phyloP scores from a whole-genome alignment of 345 rosid species.

The Populus alba region DNA sequence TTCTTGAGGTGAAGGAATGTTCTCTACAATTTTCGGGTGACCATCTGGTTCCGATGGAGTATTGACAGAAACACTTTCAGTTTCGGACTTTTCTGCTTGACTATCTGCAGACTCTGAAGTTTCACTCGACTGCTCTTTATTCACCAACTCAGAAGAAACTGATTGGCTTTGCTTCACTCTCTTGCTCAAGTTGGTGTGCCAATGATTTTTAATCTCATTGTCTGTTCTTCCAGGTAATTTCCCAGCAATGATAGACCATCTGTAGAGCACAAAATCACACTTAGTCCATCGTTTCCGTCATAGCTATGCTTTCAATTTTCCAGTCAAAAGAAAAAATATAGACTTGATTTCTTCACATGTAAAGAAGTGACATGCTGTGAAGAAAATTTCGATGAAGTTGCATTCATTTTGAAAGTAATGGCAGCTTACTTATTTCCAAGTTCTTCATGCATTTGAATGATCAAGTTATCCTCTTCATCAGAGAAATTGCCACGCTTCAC shows the following conservation, averaged over 20 bases:
- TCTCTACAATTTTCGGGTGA: slow-evolving; percentile 18
- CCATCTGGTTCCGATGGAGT: not conserved
- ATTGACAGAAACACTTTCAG: slow-evolving; percentile 12
- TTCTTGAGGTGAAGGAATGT: slow-evolving; percentile 16
- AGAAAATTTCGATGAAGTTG: not conserved
- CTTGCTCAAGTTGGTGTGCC: slow-evolving; percentile 36
- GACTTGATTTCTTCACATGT: not conserved
- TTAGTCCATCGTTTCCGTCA: not conserved
- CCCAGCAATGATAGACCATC: slow-evolving; percentile 41
- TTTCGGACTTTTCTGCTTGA: not conserved
- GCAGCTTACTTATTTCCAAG: slow-evolving; percentile 26
- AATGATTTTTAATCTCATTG: slow-evolving; percentile 38
- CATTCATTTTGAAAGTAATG: not conserved
- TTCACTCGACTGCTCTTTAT: slow-evolving; percentile 23
- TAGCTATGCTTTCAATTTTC: not conserved
- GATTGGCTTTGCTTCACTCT: not conserved
- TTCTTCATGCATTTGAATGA: slow-evolving; percentile 24
- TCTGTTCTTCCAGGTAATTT: slow-evolving; percentile 39
- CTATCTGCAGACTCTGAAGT: not conserved
- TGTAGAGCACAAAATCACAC: not conserved
- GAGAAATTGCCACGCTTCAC: slow-evolving; percentile 40
- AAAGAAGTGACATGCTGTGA: not conserved
- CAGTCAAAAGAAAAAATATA: not conserved
- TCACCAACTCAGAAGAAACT: not conserved
- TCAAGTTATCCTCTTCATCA: slow-evolving; percentile 33